phyloP scores from a whole-genome alignment of 768 basidiomycete species.

The Phaeolepiota aurea region DNA sequence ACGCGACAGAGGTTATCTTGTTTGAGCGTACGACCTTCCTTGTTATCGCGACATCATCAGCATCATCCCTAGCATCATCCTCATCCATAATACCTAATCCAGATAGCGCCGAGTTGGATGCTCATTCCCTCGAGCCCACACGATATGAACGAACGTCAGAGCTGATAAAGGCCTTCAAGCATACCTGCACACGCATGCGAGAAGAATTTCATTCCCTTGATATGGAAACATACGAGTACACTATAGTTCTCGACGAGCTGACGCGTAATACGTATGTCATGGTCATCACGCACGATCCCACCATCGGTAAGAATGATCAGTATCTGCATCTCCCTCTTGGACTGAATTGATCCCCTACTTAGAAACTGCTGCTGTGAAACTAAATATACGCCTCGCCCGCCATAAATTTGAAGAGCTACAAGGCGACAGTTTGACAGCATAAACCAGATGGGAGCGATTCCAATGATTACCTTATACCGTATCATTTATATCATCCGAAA shows the following conservation, averaged over 20 bases:
- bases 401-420: constrained; percentile 88
- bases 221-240: constrained; percentile 80
- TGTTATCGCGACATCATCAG: constrained; percentile 81
- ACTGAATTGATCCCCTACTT: constrained; percentile 3
- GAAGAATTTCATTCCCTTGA: constrained; percentile 84
- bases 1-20: constrained; percentile 88
- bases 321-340: not conserved
- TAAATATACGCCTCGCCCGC: constrained; percentile 83
- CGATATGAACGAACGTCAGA: constrained; percentile 87
- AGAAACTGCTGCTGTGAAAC: constrained; percentile 84
- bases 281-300: constrained; percentile 82
- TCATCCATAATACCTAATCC: constrained; percentile 15
- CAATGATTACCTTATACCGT: constrained; percentile 2
- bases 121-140: constrained; percentile 50
- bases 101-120: constrained; percentile 15
- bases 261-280: constrained; percentile 91
- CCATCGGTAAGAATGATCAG: constrained; percentile 53
- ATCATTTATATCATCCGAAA: constrained; percentile 6
- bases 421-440: constrained; percentile 49
- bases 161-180: constrained; percentile 92
- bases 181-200: constrained; percentile 77
- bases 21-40: constrained; percentile 98
- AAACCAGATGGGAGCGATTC: no score
- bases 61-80: constrained; percentile 24
- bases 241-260: constrained; percentile 86